phyloP scores from a whole-genome alignment of 2,329 filamentous ascomycete species.

The Dendryphion nanum region DNA sequence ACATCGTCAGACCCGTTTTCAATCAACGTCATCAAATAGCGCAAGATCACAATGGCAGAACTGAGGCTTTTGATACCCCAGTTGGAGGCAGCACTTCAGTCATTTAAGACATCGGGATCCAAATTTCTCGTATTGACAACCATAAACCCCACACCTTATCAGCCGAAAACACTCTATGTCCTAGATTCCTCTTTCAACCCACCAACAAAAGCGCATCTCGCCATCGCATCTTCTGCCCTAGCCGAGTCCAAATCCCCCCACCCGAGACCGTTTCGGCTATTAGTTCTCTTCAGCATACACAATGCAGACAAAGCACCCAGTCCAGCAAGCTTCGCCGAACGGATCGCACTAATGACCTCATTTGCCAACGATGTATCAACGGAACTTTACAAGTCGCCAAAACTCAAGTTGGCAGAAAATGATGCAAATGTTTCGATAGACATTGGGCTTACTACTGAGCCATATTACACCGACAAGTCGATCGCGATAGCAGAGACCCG shows the following conservation, averaged over 20 bases:
- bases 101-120: slow-evolving; percentile 31
- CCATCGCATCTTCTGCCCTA: slow-evolving; percentile 55
- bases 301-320: slow-evolving; percentile 67
- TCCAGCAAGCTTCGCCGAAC: slow-evolving; percentile 65
- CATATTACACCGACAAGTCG: slow-evolving; percentile 74
- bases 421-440: slow-evolving; percentile 48
- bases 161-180: slow-evolving; percentile 55
- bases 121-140: slow-evolving; percentile 37
- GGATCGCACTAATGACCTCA: slow-evolving; percentile 69
- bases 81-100: slow-evolving; percentile 29
- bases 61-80: no score
- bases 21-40: no score
- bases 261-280: slow-evolving; percentile 44
- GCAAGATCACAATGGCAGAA: no score
- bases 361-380: slow-evolving; percentile 58
- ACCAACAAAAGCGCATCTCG: slow-evolving; percentile 58
- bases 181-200: slow-evolving; percentile 68
- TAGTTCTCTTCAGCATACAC: slow-evolving; percentile 61
- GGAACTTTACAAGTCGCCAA: slow-evolving; percentile 8
- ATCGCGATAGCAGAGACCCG: slow-evolving; percentile 51
- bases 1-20: no score
- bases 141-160: slow-evolving; percentile 28
- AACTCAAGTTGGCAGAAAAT: slow-evolving; percentile 5
- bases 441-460: slow-evolving; percentile 67
- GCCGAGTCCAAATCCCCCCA: slow-evolving; percentile 22